Base-by-base conservation (phyloP, 129 eudicot genomes). In the Erigeron canadensis region DNA sequence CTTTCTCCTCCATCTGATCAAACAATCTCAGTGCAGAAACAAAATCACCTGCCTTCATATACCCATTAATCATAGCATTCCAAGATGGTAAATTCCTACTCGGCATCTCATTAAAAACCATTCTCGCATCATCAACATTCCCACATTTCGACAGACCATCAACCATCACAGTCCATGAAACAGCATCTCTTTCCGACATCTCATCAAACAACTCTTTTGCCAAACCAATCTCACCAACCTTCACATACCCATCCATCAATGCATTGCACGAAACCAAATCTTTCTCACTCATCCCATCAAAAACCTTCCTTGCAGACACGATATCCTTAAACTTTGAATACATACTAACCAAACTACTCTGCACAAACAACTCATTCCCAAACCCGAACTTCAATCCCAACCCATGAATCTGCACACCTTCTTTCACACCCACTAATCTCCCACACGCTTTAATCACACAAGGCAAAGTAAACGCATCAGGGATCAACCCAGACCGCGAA, bases 401-500 rank as follows among this genome's bases (percentile, higher is more conserved):
- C 70, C 78, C 73, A 63, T 86, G 91, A 63, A 86, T 74, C 81
- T 83, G 85, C 43, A 63, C 78, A 15, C 91, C 91, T 71, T 83
- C 73, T 39, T 83, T 69, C 6, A 78, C 28, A 19, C 75, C 78
- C 73, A 65, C 41, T 19, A 86, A 80, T 11, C 79, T 72, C 7
- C 80, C 83, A 53, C 91, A 80, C 40, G 78, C 83, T 63, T 83
- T 81, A 43, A 86, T 62, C 61, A 78, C 86, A 4, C 63, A 75
- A 17, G 79, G 79, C 41, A 79, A 16, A 16, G 73, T 80, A 46
- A 83, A 79, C 1, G 44, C 79, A 53, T 83, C 84, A 23, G 86
- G 86, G 43, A 40, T 28, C 0, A 71, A 75, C 59, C 61, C 63
- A 0, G 86, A 75, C 6, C n/a, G 45, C 0, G 72, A 19, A 47